Conservation (phyloP, 495 filamentous ascomycete genomes). For the Tuber microsphaerosporum region DNA sequence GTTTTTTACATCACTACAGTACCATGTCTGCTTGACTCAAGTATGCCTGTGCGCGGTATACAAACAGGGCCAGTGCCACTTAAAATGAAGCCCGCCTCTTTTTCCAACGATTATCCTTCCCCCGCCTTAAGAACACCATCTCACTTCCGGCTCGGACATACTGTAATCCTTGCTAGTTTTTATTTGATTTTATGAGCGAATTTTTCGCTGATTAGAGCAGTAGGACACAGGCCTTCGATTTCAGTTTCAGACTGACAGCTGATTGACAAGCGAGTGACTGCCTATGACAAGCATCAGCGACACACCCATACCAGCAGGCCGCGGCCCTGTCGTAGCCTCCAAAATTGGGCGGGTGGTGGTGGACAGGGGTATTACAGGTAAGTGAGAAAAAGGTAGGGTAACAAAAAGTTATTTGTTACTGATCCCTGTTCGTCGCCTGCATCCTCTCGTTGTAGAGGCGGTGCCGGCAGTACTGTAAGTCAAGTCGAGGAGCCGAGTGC, state of each 20-base stretch:
- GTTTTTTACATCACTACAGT: neutral
- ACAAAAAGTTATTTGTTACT: neutral
- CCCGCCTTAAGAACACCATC: neutral
- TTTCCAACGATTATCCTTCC: neutral
- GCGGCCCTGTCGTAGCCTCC: neutral
- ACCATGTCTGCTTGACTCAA: neutral
- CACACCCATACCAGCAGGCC: neutral
- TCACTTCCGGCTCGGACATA: neutral
- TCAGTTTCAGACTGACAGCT: neutral
- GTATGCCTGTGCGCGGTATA: neutral
- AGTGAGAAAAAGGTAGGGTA: neutral
- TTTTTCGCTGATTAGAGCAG: neutral
- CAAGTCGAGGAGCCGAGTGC: neutral
- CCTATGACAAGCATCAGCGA: neutral
- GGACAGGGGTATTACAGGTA: neutral
- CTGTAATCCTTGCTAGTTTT: neutral
- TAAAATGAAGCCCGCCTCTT: neutral
- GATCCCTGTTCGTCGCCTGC: neutral
- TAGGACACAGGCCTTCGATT: neutral
- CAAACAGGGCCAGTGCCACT: neutral
- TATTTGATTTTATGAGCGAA: neutral
- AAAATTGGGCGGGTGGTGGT: neutral
- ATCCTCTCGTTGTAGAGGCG: neutral
- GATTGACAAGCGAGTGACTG: neutral
- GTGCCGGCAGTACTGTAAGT: neutral